Evolutionary conservation across 768 basidiomycete genomes (phyloP).

Genomic region (Crassisporium funariophilum): DNA sequence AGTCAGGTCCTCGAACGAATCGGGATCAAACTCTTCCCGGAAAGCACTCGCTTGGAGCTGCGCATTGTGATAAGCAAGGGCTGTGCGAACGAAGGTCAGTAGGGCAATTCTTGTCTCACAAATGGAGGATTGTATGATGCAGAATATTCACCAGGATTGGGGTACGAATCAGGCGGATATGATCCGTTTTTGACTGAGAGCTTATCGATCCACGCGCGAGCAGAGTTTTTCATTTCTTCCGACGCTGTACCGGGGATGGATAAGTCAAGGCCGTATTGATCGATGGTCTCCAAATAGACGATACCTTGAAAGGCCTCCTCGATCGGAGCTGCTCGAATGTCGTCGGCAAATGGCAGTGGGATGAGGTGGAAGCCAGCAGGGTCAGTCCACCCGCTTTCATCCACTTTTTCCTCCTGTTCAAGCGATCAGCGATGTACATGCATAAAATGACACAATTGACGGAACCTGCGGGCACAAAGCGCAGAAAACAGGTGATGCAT

Average conservation of each 20-base stretch:
- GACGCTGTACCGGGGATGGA: slow-evolving; percentile 49
- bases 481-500: slow-evolving; percentile 77
- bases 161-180: slow-evolving; percentile 89
- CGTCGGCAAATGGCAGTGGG: slow-evolving; percentile 92
- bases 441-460: neutral
- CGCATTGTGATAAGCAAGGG: slow-evolving; percentile 85
- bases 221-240: slow-evolving; percentile 65
- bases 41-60: slow-evolving; percentile 93
- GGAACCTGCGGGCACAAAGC: slow-evolving; percentile 84
- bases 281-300: slow-evolving; percentile 3
- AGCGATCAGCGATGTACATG: slow-evolving; percentile 4
- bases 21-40: slow-evolving; percentile 81
- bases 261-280: neutral
- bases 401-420: slow-evolving; percentile 66
- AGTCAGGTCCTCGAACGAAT: slow-evolving; percentile 81
- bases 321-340: slow-evolving; percentile 80
- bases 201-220: slow-evolving; percentile 76
- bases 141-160: slow-evolving; percentile 77
- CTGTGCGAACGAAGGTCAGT: slow-evolving; percentile 37
- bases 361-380: slow-evolving; percentile 94
- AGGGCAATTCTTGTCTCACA: too few species aligned
- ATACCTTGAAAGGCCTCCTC: slow-evolving; percentile 66
- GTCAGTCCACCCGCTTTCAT: slow-evolving; percentile 74
- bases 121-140: too few species aligned
- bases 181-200: slow-evolving; percentile 74